Conservation (phyloP, 805 yeast genomes). For the Cyberlindnera maclurae region DNA sequence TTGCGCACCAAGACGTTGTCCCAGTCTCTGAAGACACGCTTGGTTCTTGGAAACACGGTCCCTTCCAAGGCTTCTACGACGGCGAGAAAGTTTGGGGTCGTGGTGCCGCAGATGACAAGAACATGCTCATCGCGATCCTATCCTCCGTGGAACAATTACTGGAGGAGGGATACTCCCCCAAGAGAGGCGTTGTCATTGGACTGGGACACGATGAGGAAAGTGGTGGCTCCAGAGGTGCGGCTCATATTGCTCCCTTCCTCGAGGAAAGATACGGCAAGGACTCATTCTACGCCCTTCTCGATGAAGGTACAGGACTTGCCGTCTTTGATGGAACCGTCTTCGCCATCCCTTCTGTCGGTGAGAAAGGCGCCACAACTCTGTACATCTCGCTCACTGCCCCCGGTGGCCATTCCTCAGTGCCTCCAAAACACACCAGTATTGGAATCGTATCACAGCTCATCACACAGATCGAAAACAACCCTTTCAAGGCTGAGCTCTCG, state of each 20-base stretch:
- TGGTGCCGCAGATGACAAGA: slow-evolving; percentile 70
- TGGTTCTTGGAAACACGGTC: slow-evolving; percentile 56
- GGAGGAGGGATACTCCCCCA: slow-evolving; percentile 38
- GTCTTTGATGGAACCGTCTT: slow-evolving; percentile 32
- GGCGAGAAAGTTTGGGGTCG: slow-evolving; percentile 65
- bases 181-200: slow-evolving; percentile 52
- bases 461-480: slow-evolving; percentile 44
- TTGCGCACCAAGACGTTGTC: slow-evolving; percentile 79
- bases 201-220: slow-evolving; percentile 77
- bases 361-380: slow-evolving; percentile 32
- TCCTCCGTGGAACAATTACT: slow-evolving; percentile 52
- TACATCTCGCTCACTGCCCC: slow-evolving; percentile 45
- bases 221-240: slow-evolving; percentile 58
- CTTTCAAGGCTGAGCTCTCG: slow-evolving; percentile 40
- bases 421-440: slow-evolving; percentile 69
- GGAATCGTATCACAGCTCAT: slow-evolving; percentile 57
- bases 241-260: slow-evolving; percentile 36
- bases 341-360: slow-evolving; percentile 41
- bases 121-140: slow-evolving; percentile 52
- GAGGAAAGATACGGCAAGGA: slow-evolving; percentile 49
- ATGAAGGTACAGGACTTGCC: slow-evolving; percentile 45
- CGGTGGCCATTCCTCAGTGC: slow-evolving; percentile 73
- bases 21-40: slow-evolving; percentile 59
- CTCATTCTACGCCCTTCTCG: slow-evolving; percentile 54
- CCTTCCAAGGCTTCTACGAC: slow-evolving; percentile 58